Base-by-base conservation (phyloP, 805 yeast species). In the Lipomyces orientalis region DNA sequence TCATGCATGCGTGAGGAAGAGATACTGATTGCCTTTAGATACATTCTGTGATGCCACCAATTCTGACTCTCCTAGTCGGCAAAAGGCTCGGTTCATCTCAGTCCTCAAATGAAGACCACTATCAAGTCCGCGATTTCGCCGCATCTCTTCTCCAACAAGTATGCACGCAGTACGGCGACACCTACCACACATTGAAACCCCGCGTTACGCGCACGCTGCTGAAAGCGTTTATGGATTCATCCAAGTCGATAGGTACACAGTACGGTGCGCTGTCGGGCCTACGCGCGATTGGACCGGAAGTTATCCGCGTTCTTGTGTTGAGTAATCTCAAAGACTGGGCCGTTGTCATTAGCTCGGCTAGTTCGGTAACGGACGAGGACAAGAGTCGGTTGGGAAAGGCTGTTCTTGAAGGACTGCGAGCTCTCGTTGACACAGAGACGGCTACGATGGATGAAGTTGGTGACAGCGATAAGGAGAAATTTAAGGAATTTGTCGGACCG, bases 41-140 rank as follows among this genome's bases (percentile, higher is more conserved):
- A 58, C 99, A 96, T 80, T 94, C 97, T 0, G 81, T 95, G 73
- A 92, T 95, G 91, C 99, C 99, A n/a, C 91, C 97, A 68, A 89
- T 95, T 43, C 83, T 95, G 72, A 95, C 99, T 0, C 83, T 94
- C 25, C 83, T 95, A 56, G 83, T 95, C 60, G 98, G 98, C 1
- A 93, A 93, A 75, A 86, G 91, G 68, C 85, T 94, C n/a, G 98
- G 98, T 2, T 76, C 78, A 58, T 79, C 76, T 29, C 82, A 79
- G 71, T 82, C 58, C 35, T 75, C 70, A 62, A 61, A 65, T 2
- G 62, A 60, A 22, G 80, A 80, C 51, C 77, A 82, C 77, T 63
- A 78, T 84, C 91, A 90, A 8, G 88, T 94, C 4, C 86, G 99
- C 70, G 97, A 91, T 74, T 89, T 91, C 76, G 93, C 98, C 0